Evolutionary conservation across 2,329 filamentous ascomycete species (phyloP).

Genomic region (Xylariomycetidae sp.): DNA sequence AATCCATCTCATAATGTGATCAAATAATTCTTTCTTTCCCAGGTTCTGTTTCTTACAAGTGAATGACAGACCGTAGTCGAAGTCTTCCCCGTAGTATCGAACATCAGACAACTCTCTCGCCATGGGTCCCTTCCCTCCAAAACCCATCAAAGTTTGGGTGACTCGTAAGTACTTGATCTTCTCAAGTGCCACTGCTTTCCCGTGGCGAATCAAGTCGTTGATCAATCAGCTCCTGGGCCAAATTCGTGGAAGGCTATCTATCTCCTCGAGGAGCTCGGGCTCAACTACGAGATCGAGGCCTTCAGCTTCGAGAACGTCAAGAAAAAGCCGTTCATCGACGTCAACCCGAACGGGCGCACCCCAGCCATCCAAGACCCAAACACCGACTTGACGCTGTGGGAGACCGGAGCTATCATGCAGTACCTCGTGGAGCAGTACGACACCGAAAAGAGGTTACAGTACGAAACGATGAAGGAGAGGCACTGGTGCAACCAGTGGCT

Average conservation of each 20-base stretch:
- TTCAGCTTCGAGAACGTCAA: constrained; percentile 10
- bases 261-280: constrained; percentile 10
- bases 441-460: constrained; percentile 28
- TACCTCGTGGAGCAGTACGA: constrained; percentile 38
- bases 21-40: too few relatives aligned
- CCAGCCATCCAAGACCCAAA: constrained; percentile 36
- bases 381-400: constrained; percentile 38
- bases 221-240: constrained; percentile 2
- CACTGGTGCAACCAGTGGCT: constrained; percentile 34
- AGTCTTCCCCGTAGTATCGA: too few relatives aligned
- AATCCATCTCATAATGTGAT: too few relatives aligned
- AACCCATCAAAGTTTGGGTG: not conserved
- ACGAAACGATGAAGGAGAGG: constrained; percentile 26
- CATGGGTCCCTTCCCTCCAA: too few relatives aligned
- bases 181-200: not conserved
- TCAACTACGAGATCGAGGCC: constrained; percentile 10
- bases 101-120: too few relatives aligned
- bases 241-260: constrained; percentile 12
- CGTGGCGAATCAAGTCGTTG: not conserved
- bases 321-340: constrained; percentile 8
- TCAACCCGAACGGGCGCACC: constrained; percentile 17
- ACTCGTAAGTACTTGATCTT: not conserved
- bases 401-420: constrained; percentile 38
- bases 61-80: too few relatives aligned
- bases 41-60: too few relatives aligned